These are phyloP conservation scores for Colletotrichum sp. DNA, from an alignment of 2,329 filamentous ascomycete species.

Conservation along the genomic window DNA sequence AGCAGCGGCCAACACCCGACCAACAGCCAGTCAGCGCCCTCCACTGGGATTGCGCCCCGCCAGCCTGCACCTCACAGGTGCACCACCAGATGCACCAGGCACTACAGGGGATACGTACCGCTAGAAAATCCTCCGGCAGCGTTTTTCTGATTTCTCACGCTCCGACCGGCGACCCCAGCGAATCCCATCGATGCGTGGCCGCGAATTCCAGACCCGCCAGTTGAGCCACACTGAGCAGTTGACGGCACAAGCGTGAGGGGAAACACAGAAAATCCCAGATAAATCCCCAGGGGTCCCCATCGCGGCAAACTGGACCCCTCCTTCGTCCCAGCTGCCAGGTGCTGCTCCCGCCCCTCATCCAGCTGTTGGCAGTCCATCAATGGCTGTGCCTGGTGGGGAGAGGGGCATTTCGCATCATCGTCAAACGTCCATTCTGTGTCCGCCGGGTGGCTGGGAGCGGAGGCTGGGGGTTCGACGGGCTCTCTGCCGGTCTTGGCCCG, in stretches of 20 bases:
- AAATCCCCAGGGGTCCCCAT: not conserved
- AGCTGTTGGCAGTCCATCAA: not conserved
- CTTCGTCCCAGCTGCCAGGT: not conserved
- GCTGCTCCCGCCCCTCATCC: not conserved
- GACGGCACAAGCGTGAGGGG: constrained; percentile 1
- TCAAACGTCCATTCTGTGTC: not conserved
- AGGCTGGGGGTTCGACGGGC: not conserved
- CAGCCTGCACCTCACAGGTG: not conserved
- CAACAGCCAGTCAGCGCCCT: not conserved
- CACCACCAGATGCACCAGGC: not conserved
- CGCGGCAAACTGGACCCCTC: not conserved
- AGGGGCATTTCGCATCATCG: not conserved
- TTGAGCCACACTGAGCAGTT: not conserved
- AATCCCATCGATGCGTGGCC: not conserved
- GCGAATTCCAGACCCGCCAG: not conserved
- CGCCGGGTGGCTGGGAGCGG: constrained; percentile 7
- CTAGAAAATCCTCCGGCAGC: not conserved
- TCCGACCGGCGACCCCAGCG: not conserved
- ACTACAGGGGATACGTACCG: not conserved
- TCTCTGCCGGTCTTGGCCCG: not conserved
- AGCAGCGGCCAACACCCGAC: not conserved
- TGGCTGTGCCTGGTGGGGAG: not conserved
- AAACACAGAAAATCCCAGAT: not conserved
- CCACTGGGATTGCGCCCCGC: not conserved
- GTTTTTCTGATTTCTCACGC: constrained; percentile 13